phyloP scores from a whole-genome alignment of 176 grass and related monocot genomes.

The Carex littledalei region DNA sequence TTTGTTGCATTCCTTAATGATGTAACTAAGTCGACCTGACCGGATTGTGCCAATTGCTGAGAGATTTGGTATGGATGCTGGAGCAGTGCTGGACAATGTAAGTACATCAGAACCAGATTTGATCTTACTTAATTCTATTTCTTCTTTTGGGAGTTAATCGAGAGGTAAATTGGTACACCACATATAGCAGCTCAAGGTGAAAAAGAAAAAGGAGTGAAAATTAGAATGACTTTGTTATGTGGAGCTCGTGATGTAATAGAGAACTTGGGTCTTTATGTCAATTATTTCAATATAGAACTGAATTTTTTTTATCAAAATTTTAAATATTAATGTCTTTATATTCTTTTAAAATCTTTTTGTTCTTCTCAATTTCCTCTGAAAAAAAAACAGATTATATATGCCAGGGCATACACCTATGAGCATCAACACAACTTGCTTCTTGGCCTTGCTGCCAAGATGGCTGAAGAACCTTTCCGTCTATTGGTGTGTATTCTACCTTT shows the following conservation, averaged over 20 bases:
- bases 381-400: conserved; percentile 69
- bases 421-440: conserved; percentile 90
- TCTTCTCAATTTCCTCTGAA: background rate
- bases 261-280: background rate
- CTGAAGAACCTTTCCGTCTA: conserved; percentile 71
- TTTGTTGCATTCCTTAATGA: conserved; percentile 37
- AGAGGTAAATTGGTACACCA: background rate
- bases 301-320: background rate
- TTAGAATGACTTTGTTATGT: background rate
- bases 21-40: conserved; percentile 57
- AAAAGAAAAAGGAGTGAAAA: background rate
- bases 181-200: background rate
- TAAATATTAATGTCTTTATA: conserved; percentile 13
- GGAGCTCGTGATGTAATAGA: background rate
- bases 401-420: conserved; percentile 94
- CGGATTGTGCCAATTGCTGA: conserved; percentile 91
- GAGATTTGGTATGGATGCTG: conserved; percentile 89
- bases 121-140: conserved; percentile 17
- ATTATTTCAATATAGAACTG: background rate
- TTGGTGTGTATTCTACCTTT: conserved; percentile 1
- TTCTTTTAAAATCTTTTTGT: background rate
- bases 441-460: conserved; percentile 90
- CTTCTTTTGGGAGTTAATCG: background rate
- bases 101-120: conserved; percentile 4
- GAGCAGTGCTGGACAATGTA: conserved; percentile 81